Evolutionary conservation across 2,329 filamentous ascomycete genomes (phyloP).

Genomic region (Colletotrichum sp.): DNA sequence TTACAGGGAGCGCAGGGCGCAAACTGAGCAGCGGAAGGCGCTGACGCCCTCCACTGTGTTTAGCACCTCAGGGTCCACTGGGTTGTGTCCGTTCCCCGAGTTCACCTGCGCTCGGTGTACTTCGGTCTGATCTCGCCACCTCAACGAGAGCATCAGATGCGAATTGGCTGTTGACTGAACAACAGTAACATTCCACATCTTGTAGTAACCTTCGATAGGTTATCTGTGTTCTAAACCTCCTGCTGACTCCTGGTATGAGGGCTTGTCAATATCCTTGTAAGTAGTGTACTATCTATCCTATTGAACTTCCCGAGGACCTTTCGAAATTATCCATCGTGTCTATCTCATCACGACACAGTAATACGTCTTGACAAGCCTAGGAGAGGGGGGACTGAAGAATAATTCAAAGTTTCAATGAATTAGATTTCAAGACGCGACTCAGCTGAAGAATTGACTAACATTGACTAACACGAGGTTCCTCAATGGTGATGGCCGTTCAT

Average conservation of each 20-base stretch:
- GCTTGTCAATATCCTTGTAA: not conserved
- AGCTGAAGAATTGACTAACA: not conserved
- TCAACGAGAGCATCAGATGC: not conserved
- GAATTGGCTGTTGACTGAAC: not conserved
- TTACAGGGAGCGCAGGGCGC: not conserved
- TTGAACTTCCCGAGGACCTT: not conserved
- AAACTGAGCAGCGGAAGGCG: not conserved
- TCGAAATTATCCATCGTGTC: not conserved
- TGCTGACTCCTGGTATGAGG: fast-evolving
- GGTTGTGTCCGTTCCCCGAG: not conserved
- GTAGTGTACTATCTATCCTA: not conserved
- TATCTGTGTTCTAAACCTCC: no score
- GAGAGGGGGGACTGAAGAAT: not conserved
- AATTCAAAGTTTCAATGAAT: fast-evolving
- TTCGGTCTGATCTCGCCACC: not conserved
- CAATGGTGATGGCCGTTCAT: not conserved
- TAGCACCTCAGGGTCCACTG: not conserved
- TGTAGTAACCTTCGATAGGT: no score
- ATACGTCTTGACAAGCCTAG: not conserved
- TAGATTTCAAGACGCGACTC: fast-evolving
- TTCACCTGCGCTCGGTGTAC: not conserved
- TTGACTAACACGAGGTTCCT: not conserved
- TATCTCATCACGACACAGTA: not conserved
- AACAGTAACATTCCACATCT: not conserved
- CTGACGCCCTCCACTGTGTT: not conserved